Percentiles rank a stretch among this genome's conserved stretches.
Evolutionary conservation across 2,329 filamentous ascomycete species (phyloP).

Genomic region (Botrytis aclada): DNA sequence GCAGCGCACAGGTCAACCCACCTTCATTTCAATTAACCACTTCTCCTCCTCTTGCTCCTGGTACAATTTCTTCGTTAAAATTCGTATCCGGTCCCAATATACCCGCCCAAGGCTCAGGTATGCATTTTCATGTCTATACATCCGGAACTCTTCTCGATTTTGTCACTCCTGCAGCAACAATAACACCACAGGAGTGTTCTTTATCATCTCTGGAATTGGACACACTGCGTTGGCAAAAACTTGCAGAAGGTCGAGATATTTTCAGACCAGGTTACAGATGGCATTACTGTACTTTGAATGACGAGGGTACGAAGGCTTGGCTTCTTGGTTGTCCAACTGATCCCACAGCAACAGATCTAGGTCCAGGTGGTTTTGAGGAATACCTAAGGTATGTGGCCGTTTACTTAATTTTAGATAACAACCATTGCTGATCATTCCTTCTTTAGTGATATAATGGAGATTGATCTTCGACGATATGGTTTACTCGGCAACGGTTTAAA

Average conservation of each 20-base stretch:
- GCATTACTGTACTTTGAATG: conserved; percentile 97
- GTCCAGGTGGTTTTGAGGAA: conserved; percentile 74
- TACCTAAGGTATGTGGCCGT: conserved; percentile 59
- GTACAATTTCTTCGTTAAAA: conserved; percentile 82
- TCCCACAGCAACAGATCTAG: conserved; percentile 59
- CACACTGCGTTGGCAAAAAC: conserved; percentile 86
- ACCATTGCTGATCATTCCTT: conserved; percentile 25
- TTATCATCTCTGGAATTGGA: conserved; percentile 85
- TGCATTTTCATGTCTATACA: conserved; percentile 93
- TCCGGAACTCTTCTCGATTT: conserved; percentile 92
- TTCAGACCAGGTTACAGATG: conserved; percentile 91
- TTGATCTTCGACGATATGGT: conserved; percentile 88
- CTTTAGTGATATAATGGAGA: conserved; percentile 76
- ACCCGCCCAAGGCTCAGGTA: conserved; percentile 84
- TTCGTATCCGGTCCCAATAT: conserved; percentile 86
- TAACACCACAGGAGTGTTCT: conserved; percentile 82
- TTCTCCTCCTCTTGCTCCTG: conserved; percentile 83
- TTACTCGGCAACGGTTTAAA: conserved; percentile 76
- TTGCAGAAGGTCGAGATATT: conserved; percentile 90
- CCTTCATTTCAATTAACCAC: conserved; percentile 64
- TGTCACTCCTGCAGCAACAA: conserved; percentile 85
- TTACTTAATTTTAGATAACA: background rate
- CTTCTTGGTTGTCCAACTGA: conserved; percentile 89
- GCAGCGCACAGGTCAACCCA: conserved; percentile 63
- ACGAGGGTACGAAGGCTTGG: conserved; percentile 95